phyloP scores from a whole-genome alignment of 768 basidiomycete genomes.

The Suillus subalutaceus region DNA sequence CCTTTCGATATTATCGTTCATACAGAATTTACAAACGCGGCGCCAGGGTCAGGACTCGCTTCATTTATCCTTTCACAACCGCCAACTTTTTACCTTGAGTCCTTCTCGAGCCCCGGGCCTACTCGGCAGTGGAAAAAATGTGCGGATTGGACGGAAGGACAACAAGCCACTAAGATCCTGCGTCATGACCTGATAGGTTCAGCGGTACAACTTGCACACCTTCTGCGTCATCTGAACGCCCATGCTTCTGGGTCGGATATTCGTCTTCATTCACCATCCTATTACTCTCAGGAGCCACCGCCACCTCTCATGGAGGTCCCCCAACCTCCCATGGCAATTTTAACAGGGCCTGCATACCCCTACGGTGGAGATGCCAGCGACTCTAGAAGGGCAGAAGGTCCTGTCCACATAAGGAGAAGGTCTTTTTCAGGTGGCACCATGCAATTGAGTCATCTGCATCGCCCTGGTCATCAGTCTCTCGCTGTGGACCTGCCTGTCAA shows the following conservation, averaged over 20 bases:
- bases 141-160: slow-evolving; percentile 77
- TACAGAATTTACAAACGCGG: slow-evolving; percentile 55
- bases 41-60: slow-evolving; percentile 59
- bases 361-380: slow-evolving; percentile 29
- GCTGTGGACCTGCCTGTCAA: slow-evolving; percentile 16
- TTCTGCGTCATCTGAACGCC: slow-evolving; percentile 50
- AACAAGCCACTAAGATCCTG: slow-evolving; percentile 65
- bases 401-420: slow-evolving; percentile 28
- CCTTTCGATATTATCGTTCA: slow-evolving; percentile 66
- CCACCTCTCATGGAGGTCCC: slow-evolving; percentile 42
- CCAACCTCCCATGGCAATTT: slow-evolving; percentile 38
- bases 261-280: slow-evolving; percentile 39
- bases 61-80: slow-evolving; percentile 67
- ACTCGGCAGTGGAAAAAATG: slow-evolving; percentile 62
- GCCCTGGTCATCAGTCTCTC: slow-evolving; percentile 15
- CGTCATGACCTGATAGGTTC: slow-evolving; percentile 70
- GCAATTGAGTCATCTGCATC: slow-evolving; percentile 16
- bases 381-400: slow-evolving; percentile 21
- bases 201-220: slow-evolving; percentile 58
- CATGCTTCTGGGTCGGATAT: slow-evolving; percentile 37
- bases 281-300: slow-evolving; percentile 33
- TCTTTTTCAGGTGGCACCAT: slow-evolving; percentile 29
- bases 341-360: slow-evolving; percentile 32
- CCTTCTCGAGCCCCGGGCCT: slow-evolving; percentile 32
- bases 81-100: slow-evolving; percentile 71